A percentile compares a stretch with the other conserved stretches of the same genome.
These are phyloP conservation scores for Microthlaspi erraticum DNA, from an alignment of 345 rosid genomes.

Conservation along the genomic window DNA sequence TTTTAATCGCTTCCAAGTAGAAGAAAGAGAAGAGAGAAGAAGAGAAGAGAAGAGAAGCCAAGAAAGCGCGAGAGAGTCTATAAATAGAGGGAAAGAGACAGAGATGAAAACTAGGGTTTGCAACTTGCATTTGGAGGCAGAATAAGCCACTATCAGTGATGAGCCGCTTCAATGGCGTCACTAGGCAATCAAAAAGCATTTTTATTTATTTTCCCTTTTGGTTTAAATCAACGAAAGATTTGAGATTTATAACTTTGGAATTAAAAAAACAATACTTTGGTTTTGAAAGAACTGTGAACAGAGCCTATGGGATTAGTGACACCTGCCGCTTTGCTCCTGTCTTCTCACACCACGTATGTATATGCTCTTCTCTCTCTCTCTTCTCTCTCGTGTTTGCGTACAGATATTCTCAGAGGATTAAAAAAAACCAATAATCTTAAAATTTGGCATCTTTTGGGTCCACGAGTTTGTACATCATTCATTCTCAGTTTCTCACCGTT, in stretches of 20 bases:
- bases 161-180: conserved; percentile 54
- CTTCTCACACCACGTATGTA: conserved; percentile 48
- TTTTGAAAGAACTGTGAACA: conserved; percentile 22
- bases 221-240: conserved; percentile 32
- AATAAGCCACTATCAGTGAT: conserved; percentile 47
- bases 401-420: conserved; percentile 10
- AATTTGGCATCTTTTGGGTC: conserved; percentile 36
- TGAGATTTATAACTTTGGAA: conserved; percentile 22
- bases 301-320: conserved; percentile 41
- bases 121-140: conserved; percentile 43
- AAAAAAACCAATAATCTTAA: background rate
- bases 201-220: conserved; percentile 24
- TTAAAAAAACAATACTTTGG: conserved; percentile 18
- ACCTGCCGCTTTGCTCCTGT: conserved; percentile 54
- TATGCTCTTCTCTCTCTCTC: conserved; percentile 20
- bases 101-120: conserved; percentile 47
- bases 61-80: conserved; percentile 28
- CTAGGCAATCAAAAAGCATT: conserved; percentile 34
- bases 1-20: conserved; percentile 42
- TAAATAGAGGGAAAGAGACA: conserved; percentile 7
- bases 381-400: conserved; percentile 30
- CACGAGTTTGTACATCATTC: conserved; percentile 29
- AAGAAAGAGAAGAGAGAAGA: conserved; percentile 37
- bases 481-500: conserved; percentile 28
- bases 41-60: conserved; percentile 30